Conservation (phyloP, 768 basidiomycete genomes). For the Rhodotorula sphaerocarpa region DNA sequence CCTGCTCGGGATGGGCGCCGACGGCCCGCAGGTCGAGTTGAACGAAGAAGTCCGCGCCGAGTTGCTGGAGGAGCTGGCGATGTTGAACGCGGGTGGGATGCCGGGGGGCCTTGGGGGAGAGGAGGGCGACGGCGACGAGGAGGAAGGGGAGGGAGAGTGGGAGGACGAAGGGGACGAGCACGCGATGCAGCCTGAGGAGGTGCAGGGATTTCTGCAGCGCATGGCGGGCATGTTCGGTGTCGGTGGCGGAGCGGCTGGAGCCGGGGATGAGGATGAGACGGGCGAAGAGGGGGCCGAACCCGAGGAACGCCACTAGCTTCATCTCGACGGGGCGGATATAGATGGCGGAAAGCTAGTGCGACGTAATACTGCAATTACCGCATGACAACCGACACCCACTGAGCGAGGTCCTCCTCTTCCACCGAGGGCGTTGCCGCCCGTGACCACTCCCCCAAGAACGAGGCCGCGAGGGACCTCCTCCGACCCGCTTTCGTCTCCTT, state of each 20-base stretch:
- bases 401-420: constrained; percentile 7
- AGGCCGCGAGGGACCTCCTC: background rate
- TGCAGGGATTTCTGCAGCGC: constrained; percentile 9
- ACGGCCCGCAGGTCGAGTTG: constrained; percentile 16
- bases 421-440: background rate
- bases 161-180: constrained; percentile 24
- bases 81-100: constrained; percentile 28
- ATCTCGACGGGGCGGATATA: no score
- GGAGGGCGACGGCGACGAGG: constrained; percentile 40
- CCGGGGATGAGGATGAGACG: background rate
- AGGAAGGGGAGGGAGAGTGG: constrained; percentile 3
- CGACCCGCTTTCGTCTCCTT: background rate
- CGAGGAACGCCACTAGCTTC: background rate
- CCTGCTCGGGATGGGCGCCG: constrained; percentile 20
- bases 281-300: background rate
- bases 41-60: constrained; percentile 25
- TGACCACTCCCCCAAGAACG: background rate
- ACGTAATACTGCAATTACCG: background rate
- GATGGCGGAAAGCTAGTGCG: no score
- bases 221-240: constrained; percentile 19
- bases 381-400: constrained; percentile 20
- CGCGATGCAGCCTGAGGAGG: constrained; percentile 26
- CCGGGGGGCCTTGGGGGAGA: constrained; percentile 39
- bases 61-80: constrained; percentile 30
- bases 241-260: constrained; percentile 1